phyloP scores from a whole-genome alignment of 140 eudicot species.

The Ambrosia hybrid region DNA sequence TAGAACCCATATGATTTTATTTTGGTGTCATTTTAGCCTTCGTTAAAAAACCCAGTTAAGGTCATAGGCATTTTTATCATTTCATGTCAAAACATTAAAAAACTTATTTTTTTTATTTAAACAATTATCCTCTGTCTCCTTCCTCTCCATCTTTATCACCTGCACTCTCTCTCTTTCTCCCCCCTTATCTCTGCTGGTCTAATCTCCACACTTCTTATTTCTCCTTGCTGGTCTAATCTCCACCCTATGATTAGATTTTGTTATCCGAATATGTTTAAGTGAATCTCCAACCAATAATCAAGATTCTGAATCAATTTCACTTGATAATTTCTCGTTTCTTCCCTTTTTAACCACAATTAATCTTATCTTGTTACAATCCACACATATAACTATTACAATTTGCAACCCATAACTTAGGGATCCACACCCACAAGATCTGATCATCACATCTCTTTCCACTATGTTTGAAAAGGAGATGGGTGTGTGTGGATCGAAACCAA shows the following conservation, averaged over 20 bases:
- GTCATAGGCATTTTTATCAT: no score
- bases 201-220: neutral
- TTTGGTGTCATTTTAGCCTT: no score
- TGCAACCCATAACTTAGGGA: neutral
- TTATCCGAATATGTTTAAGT: neutral
- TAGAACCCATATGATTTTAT: no score
- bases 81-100: no score
- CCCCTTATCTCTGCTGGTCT: no score
- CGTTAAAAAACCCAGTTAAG: no score
- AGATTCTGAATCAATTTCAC: neutral
- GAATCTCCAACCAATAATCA: neutral
- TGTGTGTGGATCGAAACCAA: slow-evolving; percentile 66
- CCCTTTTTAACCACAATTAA: neutral
- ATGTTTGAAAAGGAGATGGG: slow-evolving; percentile 49
- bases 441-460: neutral
- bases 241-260: neutral
- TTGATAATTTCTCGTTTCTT: neutral
- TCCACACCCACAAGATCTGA: neutral
- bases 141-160: no score
- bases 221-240: neutral
- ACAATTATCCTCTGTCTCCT: no score
- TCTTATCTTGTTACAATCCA: neutral
- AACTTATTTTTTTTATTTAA: no score
- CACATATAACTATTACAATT: neutral
- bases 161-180: no score